Evolutionary conservation across 2,329 filamentous ascomycete genomes (phyloP), one percentile per base, ranked within the genome.

Genomic region (Geosmithia morbida): DNA sequence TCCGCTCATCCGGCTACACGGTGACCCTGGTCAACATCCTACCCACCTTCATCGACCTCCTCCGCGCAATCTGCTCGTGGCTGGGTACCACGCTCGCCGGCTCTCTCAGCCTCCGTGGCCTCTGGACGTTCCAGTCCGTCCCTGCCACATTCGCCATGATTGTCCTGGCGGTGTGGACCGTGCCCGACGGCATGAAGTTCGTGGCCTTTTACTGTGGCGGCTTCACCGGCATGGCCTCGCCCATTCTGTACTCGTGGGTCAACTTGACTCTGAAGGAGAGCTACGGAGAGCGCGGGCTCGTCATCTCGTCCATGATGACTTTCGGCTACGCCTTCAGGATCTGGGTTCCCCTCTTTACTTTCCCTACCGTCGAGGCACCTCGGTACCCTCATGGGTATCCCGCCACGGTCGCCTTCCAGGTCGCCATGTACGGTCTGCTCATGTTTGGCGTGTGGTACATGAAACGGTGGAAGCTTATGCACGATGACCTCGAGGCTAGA

Each of bases 301-400:
- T 61, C 44, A 60, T 61, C 22, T 59, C 55, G 42, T 62, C 47
- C 22, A 64, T 57, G 62, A 62, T 58, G 56, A 65, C 62, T 0
- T 48, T 65, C 17, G 61, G 62, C n/a, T 59, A 53, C 49, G 54
- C 52, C 42, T 56, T 51, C 37, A 54, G 57, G 49, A 59, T 59
- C 17, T 59, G 57, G 56, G 48, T 59, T 11, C 56, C 57, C 2
- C 51, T 59, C 1, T 59, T 59, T 48, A 59, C 57, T 0, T 58
- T 56, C 41, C 57, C 57, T 5, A 55, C 56, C 3, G 55, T 58
- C 2, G 49, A 59, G 41, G 57, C 57, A 1, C 56, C 57, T 2
- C 44, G 51, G 5, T 59, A 53, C 26, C 55, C 52, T 2, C 48
- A 57, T 20, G 57, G 57, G n/a, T 59, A 59, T 37, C 55, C 55